Base-by-base conservation (phyloP, 2,329 filamentous ascomycete genomes). In the Ascochyta clinopodiicola region DNA sequence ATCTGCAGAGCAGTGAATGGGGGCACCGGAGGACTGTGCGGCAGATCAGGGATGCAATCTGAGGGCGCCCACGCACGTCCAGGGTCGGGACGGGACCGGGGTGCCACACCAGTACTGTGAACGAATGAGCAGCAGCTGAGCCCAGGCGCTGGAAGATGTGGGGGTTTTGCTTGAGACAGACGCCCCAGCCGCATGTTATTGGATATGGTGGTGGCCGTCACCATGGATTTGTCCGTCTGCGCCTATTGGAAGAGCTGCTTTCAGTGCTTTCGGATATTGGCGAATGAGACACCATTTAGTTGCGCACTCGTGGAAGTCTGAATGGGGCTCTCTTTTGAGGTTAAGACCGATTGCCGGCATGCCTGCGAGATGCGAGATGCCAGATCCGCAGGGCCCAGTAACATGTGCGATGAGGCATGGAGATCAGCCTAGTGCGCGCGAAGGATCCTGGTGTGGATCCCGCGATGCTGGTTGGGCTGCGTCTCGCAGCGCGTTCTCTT, bases 91-190 rank as follows among this genome's bases (percentile, higher is more conserved):
- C 57, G 62, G 66, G 59, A 62, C 59, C 62, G 58, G 62, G 69
- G 64, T 56, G 56, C 55, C 45, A 61, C 56, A 58, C 61, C 57
- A 66, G 51, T 56, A 44, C 63, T 65, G 57, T 68, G 69, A 69
- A 67, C 59, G 64, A 67, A 64, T 64, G 59, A 47, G 51, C 37
- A 43, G 52, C 51, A 47, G 52, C 52, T 57, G 59, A 67, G 69
- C 64, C 72, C 66, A 69, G 62, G 67, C 67, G 62, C 61, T 62
- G 55, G 53, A 44, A 57, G 57, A 66, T 70, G 71, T 72, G 69
- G 69, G 71, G 71, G 68, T 64, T 49, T 60, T 58, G 25, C 34
- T 36, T 50, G 57, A 64, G 56, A 62, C 59, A 67, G 60, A 63
- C 58, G 67, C 65, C 63, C 39, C 54, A 64, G 66, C 51, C 61